Base-by-base conservation (phyloP, 2,329 filamentous ascomycete species). In the Coleophoma eucalyptorum region DNA sequence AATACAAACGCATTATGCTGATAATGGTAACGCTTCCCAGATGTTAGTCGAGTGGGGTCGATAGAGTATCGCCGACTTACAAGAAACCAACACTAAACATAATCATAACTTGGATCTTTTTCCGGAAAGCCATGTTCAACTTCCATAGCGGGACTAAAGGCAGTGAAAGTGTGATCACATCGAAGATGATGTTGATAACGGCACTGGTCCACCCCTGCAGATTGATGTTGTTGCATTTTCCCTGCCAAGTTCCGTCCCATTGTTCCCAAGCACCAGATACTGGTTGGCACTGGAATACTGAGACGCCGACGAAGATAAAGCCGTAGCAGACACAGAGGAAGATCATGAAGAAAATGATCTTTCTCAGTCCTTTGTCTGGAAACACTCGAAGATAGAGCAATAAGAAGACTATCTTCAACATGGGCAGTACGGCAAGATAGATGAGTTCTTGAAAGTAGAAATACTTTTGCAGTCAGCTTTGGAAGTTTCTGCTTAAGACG, bases 71-170 rank as follows among this genome's bases (percentile, higher is more conserved):
- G 26, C 26, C 26, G 35, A 53, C 56, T 54, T 48, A 60, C 50
- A 75, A 70, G 32, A 69, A 63, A 15, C 77, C 76, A 10, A 79
- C 67, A 38, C 70, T 66, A 51, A 80, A 79, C 74, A 80, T 79
- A 46, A 77, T 50, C 11, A 67, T 64, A 4, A 79, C 69, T 15
- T 73, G 67, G 31, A 73, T 45, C 64, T 76, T 80, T 62, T 74
- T 75, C 55, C 68, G 71, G 63, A 67, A 72, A 43, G 71, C 68
- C 21, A 79, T 53, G 2, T 71, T 68, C 1, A 80, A 66, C 1
- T 63, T 54, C 38, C 62, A 61, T 3, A 81, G 59, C 46, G 76
- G 68, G 35, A 67, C 70, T 11, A 80, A 55, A 0, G 79, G 79
- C 5, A 83, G 65, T 0, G 65, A 69, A 31, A 83, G 66, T 56